These are phyloP conservation scores for Elsinoe necatrix DNA, from an alignment of 2,329 filamentous ascomycete genomes.

Conservation along the genomic window DNA sequence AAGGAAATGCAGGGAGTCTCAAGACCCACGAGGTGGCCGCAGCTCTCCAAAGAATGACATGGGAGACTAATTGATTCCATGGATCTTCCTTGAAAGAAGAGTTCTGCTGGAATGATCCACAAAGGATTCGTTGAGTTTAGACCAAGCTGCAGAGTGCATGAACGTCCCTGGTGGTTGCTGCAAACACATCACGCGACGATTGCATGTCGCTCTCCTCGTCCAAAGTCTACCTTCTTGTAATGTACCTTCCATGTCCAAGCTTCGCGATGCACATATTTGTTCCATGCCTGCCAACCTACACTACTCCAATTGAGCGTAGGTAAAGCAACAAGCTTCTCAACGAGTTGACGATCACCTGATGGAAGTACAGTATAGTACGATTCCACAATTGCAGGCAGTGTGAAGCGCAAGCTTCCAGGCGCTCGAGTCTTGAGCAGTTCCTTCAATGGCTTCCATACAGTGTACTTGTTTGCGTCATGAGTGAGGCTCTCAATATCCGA, in stretches of 20 bases:
- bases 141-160: no score
- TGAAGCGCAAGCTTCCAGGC: conserved; percentile 34
- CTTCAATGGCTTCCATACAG: conserved; percentile 18
- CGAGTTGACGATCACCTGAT: not conserved
- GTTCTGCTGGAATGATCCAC: not conserved
- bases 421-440: conserved; percentile 25
- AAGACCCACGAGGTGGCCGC: not conserved
- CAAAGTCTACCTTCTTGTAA: conserved; percentile 24
- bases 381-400: conserved; percentile 30
- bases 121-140: not conserved
- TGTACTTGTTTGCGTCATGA: not conserved
- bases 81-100: not conserved
- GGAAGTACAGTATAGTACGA: conserved; percentile 1
- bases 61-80: conserved; percentile 2
- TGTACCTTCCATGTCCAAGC: conserved; percentile 22
- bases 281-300: conserved; percentile 7
- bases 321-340: conserved; percentile 24
- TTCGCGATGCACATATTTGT: not conserved
- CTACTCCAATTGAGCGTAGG: conserved; percentile 26
- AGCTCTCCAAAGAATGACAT: not conserved
- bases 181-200: not conserved
- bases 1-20: not conserved
- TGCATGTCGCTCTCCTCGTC: not conserved
- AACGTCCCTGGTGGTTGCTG: no score
- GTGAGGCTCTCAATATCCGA: conserved; percentile 23